Conservation (phyloP, 177 flowering plant species). For the Vitis hybrid region DNA sequence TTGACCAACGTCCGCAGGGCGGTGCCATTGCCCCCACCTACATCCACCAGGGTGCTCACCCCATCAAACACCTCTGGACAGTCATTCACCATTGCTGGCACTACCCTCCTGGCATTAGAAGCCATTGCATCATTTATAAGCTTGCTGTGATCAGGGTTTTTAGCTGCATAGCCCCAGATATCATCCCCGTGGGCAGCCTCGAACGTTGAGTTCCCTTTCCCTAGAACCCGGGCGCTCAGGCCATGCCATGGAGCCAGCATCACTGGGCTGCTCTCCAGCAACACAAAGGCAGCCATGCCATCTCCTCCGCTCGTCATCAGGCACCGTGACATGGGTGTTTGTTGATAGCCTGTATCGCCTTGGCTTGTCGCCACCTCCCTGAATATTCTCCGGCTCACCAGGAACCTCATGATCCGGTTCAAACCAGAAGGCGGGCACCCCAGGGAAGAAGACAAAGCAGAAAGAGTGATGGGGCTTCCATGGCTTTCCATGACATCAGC, state of each 20-base stretch:
- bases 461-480: slow-evolving; percentile 33
- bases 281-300: slow-evolving; percentile 39
- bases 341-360: slow-evolving; percentile 25
- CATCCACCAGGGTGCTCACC: slow-evolving; percentile 53
- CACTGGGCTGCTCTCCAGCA: slow-evolving; percentile 38
- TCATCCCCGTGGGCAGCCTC: slow-evolving; percentile 46
- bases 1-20: slow-evolving; percentile 31
- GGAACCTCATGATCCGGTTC: slow-evolving; percentile 57
- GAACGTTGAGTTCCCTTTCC: slow-evolving; percentile 27
- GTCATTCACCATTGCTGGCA: slow-evolving; percentile 28
- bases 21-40: slow-evolving; percentile 72
- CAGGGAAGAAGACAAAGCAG: slow-evolving; percentile 39
- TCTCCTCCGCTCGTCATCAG: slow-evolving; percentile 28
- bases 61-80: slow-evolving; percentile 53
- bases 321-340: slow-evolving; percentile 50
- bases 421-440: slow-evolving; percentile 31
- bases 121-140: slow-evolving; percentile 73
- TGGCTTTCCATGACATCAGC: slow-evolving; percentile 47
- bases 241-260: slow-evolving; percentile 61
- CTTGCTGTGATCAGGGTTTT: slow-evolving; percentile 35
- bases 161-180: slow-evolving; percentile 46
- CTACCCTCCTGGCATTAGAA: slow-evolving; percentile 37
- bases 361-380: slow-evolving; percentile 11
- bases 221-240: slow-evolving; percentile 28
- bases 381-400: slow-evolving; percentile 37